Base-by-base conservation (phyloP, 371 early-diverging fungal species). In the Amoeboradix gromovi region DNA sequence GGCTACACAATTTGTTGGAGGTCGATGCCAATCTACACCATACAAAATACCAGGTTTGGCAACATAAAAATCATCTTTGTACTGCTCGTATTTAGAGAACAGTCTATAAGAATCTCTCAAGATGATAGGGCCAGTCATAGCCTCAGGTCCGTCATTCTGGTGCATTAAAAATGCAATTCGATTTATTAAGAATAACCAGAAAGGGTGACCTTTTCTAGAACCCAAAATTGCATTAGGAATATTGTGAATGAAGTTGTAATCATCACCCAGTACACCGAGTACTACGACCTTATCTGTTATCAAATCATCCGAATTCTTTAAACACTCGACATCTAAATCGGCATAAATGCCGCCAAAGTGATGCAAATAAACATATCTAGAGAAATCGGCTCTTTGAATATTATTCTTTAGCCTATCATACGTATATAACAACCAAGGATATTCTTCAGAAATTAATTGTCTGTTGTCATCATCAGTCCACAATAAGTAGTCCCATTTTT, bases 391-490 rank as follows among this genome's bases (percentile, higher is more conserved):
- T 22, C 70, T 67, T 5, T 17, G 2, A 66, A 70, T 66, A 17
- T 29, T 68, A 27, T 29, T 12, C 31, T 31, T 28, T 31, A 70
- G 66, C 1, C 65, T 1, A 69, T 70, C 70, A 29, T 70, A 70
- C 2, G 66, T 17, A 1, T 31, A 28, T 1, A 70, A 68, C 29
- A 66, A 29, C n/a, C 27, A 5, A n/a, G 70, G 70, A 30, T 48
- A 70, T 29, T 28, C 2, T 1, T 1, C 17, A 17, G 66, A 68
- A 31, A 70, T 66, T 5, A 70, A 68, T 27, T 28, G 12, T 29
- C 70, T 29, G 70, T 70, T 70, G 68, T 29, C 30, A 17, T 31
- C 32, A 29, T 70, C 70, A 17, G 66, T 29, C 69, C 66, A 70
- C 17, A 70, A 48, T 48, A 48, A 48, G 22, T 48, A 22, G 48